Evolutionary conservation across 1,284 basidiomycete species (phyloP).

Genomic region (Sparassis latifolia): DNA sequence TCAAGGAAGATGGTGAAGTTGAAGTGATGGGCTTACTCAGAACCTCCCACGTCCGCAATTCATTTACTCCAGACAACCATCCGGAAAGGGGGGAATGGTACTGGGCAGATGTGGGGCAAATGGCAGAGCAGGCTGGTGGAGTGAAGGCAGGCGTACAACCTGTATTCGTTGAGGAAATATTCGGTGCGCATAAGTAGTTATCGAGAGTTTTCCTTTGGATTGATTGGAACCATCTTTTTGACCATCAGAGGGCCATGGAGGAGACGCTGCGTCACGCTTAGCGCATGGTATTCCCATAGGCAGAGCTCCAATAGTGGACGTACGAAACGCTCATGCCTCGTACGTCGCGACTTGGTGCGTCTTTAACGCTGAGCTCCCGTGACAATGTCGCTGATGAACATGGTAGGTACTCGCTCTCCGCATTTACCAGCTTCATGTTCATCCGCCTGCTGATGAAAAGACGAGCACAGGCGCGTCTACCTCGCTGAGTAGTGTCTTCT

Average conservation of each 20-base stretch:
- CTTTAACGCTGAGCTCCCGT: neutral
- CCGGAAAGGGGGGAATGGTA: conserved; percentile 85
- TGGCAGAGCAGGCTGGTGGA: conserved; percentile 79
- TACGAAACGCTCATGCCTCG: conserved; percentile 92
- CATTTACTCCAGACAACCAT: conserved; percentile 86
- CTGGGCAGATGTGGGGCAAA: conserved; percentile 81
- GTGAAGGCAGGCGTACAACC: conserved; percentile 67
- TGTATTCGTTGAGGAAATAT: conserved; percentile 82
- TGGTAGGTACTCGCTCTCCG: conserved; percentile 66
- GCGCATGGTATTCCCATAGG: conserved; percentile 82
- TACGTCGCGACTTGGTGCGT: conserved; percentile 91
- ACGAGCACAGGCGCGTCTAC: conserved; percentile 27
- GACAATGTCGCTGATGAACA: neutral
- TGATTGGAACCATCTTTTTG: neutral
- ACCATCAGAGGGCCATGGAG: conserved; percentile 68
- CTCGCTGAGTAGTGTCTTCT: conserved; percentile 16
- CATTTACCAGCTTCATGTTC: conserved; percentile 61
- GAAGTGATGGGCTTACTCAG: conserved; percentile 74
- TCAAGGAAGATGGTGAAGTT: conserved; percentile 46
- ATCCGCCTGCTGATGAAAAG: conserved; percentile 47
- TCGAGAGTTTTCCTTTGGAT: neutral
- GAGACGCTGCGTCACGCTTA: conserved; percentile 60
- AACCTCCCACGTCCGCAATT: conserved; percentile 61
- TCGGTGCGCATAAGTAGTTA: conserved; percentile 45
- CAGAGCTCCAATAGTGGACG: conserved; percentile 76